Evolutionary conservation across 2,329 filamentous ascomycete species (phyloP).

Genomic region (Eutypella sp.): DNA sequence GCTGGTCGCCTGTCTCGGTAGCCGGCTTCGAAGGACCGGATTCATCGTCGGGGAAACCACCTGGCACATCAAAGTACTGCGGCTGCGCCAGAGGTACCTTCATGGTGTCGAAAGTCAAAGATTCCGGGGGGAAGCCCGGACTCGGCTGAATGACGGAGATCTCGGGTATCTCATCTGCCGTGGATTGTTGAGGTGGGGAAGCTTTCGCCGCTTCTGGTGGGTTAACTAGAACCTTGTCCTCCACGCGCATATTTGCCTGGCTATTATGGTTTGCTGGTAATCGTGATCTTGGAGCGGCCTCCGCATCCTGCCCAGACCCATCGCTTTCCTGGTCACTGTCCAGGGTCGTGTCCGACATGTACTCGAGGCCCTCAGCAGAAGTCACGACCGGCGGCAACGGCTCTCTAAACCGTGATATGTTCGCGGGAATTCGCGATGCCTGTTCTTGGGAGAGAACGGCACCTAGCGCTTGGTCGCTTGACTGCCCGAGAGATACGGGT

Average conservation of each 20-base stretch:
- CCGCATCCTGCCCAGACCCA: constrained; percentile 11
- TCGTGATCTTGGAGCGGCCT: constrained; percentile 13
- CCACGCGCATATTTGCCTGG: constrained; percentile 6
- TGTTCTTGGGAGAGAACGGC: constrained; percentile 51
- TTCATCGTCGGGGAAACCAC: constrained; percentile 48
- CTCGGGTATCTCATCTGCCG: constrained; percentile 30
- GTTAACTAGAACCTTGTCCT: constrained; percentile 10
- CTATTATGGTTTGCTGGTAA: constrained; percentile 9
- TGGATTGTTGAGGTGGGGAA: too few species aligned
- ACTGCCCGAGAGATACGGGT: constrained; percentile 40
- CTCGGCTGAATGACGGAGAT: constrained; percentile 43
- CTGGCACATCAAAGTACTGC: constrained; percentile 49
- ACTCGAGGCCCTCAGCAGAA: constrained; percentile 61
- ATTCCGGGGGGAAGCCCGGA: constrained; percentile 24
- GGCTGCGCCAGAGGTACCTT: constrained; percentile 5
- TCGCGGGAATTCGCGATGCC: constrained; percentile 47
- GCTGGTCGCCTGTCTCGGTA: too few species aligned
- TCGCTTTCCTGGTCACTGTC: constrained; percentile 33
- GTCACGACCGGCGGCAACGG: constrained; percentile 68
- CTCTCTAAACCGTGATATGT: constrained; percentile 54
- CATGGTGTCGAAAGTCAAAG: neutral
- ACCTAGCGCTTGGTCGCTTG: constrained; percentile 57
- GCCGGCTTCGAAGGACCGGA: too few species aligned
- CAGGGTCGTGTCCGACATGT: constrained; percentile 52
- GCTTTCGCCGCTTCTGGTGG: constrained; percentile 1